Percentiles rank a stretch among this genome's conserved stretches.
Evolutionary conservation across 768 basidiomycete species (phyloP).

Genomic region (Suillus subaureus): DNA sequence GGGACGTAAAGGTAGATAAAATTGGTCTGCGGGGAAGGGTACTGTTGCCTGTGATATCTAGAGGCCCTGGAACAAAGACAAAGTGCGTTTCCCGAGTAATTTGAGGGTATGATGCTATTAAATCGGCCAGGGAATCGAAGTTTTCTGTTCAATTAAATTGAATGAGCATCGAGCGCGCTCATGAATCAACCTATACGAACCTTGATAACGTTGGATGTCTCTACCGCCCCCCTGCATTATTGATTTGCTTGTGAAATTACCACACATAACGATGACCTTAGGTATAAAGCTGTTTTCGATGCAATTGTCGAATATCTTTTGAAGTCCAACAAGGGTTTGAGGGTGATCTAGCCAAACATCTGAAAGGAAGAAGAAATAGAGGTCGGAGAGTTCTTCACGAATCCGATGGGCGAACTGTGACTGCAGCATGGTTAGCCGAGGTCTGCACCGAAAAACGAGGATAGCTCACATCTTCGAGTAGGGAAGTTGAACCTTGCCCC

Average conservation of each 20-base stretch:
- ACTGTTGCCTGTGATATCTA: slow-evolving; percentile 82
- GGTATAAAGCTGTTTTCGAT: slow-evolving; percentile 87
- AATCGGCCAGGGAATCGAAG: slow-evolving; percentile 84
- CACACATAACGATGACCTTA: slow-evolving; percentile 88
- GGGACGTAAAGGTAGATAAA: slow-evolving; percentile 70
- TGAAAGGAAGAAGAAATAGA: slow-evolving; percentile 91
- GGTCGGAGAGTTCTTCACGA: slow-evolving; percentile 68
- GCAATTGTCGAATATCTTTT: slow-evolving; percentile 87
- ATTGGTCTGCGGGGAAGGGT: slow-evolving; percentile 82
- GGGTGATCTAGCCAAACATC: slow-evolving; percentile 96
- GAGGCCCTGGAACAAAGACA: slow-evolving; percentile 91
- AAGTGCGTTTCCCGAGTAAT: slow-evolving; percentile 85
- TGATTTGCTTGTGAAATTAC: slow-evolving; percentile 89
- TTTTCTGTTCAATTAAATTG: slow-evolving; percentile 56
- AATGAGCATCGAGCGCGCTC: background rate
- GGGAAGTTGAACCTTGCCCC: slow-evolving; percentile 89
- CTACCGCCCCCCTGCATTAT: slow-evolving; percentile 77
- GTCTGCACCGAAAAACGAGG: background rate
- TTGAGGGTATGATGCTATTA: slow-evolving; percentile 78
- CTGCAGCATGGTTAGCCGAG: slow-evolving; percentile 36
- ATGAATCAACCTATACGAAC: slow-evolving; percentile 38
- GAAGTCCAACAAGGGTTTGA: slow-evolving; percentile 75
- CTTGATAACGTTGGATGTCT: slow-evolving; percentile 85
- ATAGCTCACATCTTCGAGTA: slow-evolving; percentile 81
- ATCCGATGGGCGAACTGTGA: slow-evolving; percentile 63